Conservation (phyloP, 1,284 basidiomycete species). For the Apiotrichum sp. region DNA sequence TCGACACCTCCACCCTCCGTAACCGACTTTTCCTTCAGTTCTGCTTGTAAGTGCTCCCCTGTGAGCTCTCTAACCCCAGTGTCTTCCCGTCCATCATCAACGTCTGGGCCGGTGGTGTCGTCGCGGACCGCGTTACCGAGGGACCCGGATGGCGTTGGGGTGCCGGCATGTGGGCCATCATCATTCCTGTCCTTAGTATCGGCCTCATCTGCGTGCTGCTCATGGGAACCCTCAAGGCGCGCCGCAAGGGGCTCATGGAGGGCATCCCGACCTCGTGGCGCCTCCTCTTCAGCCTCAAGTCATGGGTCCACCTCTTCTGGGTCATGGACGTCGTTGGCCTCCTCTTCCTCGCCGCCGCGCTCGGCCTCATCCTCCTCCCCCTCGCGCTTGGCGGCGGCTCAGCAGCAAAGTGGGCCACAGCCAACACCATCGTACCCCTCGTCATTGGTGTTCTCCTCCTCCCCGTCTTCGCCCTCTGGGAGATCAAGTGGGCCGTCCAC, state of each 20-base stretch:
- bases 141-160: constrained; percentile 47
- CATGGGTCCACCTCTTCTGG: constrained; percentile 44
- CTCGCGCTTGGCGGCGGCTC: constrained; percentile 45
- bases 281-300: constrained; percentile 4
- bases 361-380: constrained; percentile 45
- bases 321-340: constrained; percentile 46
- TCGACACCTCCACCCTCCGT: constrained; percentile 46
- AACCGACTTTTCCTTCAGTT: constrained; percentile 49
- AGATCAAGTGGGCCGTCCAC: constrained; percentile 37
- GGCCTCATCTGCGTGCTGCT: constrained; percentile 39
- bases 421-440: constrained; percentile 45
- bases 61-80: neutral
- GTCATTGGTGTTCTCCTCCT: constrained; percentile 45
- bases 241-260: constrained; percentile 29
- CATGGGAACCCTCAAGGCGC: constrained; percentile 30
- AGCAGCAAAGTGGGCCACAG: constrained; percentile 32
- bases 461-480: constrained; percentile 46
- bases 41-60: constrained; percentile 17
- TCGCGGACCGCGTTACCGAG: constrained; percentile 4
- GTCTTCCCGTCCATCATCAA: constrained; percentile 23
- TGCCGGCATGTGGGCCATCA: constrained; percentile 48
- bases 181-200: constrained; percentile 42
- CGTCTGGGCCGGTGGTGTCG: constrained; percentile 15
- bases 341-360: constrained; percentile 39
- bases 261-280: constrained; percentile 33